These are phyloP conservation scores for Gloeopeniophorella convolvens DNA, from an alignment of 768 basidiomycete genomes.

Conservation along the genomic window DNA sequence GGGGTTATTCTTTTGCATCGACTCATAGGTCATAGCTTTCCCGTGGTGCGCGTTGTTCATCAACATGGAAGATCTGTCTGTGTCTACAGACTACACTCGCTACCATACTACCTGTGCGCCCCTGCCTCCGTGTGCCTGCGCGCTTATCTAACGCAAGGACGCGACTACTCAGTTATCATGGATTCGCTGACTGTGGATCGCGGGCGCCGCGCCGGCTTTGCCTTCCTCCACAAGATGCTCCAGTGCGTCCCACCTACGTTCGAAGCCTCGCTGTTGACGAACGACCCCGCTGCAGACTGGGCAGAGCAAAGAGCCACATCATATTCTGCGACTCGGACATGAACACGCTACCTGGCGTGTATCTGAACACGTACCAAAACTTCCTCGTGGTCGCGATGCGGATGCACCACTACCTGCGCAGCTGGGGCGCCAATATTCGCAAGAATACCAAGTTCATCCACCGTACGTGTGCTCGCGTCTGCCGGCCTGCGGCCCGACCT, in stretches of 20 bases:
- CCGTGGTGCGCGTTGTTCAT: constrained; percentile 92
- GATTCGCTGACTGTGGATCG: constrained; percentile 68
- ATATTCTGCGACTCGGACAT: constrained; percentile 73
- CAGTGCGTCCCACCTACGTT: constrained; percentile 40
- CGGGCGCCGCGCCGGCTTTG: constrained; percentile 54
- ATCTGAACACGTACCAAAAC: constrained; percentile 83
- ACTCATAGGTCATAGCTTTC: constrained; percentile 48
- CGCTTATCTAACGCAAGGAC: too few relatives aligned
- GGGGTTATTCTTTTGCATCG: background rate
- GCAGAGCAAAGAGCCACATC: constrained; percentile 68
- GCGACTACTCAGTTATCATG: constrained; percentile 44
- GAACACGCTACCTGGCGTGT: constrained; percentile 55
- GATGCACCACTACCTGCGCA: constrained; percentile 73
- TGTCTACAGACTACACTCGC: constrained; percentile 73
- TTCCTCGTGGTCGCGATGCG: constrained; percentile 80
- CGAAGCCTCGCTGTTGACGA: background rate
- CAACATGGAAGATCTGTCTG: constrained; percentile 65
- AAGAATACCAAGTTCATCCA: constrained; percentile 47
- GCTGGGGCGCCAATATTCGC: constrained; percentile 43
- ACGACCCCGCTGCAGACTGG: constrained; percentile 40
- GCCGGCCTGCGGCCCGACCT: background rate
- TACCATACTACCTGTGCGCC: constrained; percentile 55
- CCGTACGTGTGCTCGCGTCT: constrained; percentile 34
- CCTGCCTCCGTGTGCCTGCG: too few relatives aligned
- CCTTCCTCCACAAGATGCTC: constrained; percentile 69